Evolutionary conservation across 305 asterid genomes (phyloP).

Genomic region (Fraxinus albicans): DNA sequence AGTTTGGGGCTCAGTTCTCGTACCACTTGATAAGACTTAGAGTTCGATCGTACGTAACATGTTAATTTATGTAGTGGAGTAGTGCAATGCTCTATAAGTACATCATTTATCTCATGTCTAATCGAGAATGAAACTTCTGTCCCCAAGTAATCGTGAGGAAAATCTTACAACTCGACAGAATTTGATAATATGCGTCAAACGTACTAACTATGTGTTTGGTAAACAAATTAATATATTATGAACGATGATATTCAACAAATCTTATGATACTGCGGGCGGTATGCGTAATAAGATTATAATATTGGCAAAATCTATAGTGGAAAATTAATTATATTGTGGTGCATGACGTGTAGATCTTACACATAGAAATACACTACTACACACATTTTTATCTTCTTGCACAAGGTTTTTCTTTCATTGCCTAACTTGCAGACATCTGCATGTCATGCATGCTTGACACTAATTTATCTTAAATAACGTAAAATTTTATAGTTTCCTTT

Average conservation of each 20-base stretch:
- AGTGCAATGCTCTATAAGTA: not conserved
- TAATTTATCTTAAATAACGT: not conserved
- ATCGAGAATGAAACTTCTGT: not conserved
- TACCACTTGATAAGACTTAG: too few species aligned
- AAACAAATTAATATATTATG: not conserved
- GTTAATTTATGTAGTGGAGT: not conserved
- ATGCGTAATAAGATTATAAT: not conserved
- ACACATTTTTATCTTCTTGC: not conserved
- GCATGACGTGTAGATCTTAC: slow-evolving; percentile 35
- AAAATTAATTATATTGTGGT: slow-evolving; percentile 22
- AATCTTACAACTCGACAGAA: too few species aligned
- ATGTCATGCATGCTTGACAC: not conserved
- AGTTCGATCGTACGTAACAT: too few species aligned
- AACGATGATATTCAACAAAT: not conserved
- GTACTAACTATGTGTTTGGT: not conserved
- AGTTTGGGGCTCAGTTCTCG: not conserved
- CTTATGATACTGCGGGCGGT: not conserved
- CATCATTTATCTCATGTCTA: not conserved
- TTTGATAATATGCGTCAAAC: too few species aligned
- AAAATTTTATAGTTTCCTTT: not conserved
- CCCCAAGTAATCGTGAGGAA: not conserved
- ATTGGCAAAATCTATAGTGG: not conserved
- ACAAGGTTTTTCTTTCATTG: not conserved
- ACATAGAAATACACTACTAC: slow-evolving; percentile 37
- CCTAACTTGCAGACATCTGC: not conserved